Evolutionary conservation across 2,329 filamentous ascomycete species (phyloP), one percentile per base, ranked within the genome.

Genomic region (Colletotrichum tropicale): DNA sequence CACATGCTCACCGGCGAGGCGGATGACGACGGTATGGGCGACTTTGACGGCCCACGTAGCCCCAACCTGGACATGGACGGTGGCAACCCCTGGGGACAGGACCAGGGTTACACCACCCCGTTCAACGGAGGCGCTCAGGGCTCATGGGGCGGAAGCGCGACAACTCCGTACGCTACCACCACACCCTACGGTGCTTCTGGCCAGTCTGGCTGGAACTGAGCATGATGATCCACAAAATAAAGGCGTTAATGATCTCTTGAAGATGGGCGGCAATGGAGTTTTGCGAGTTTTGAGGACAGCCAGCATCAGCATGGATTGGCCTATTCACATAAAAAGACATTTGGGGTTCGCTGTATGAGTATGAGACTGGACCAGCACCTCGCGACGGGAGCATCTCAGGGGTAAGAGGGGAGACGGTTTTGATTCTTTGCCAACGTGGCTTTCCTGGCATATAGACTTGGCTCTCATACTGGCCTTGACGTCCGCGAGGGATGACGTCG

Each of bases 71-170:
- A 89, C 82, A 88, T 93, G 88, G 86, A 91, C 70, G 91, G 88
- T 24, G 88, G 87, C 70, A 88, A 87, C 24, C 88, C 88, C 30
- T 92, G 91, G 86, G 67, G 67, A 8, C 89, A 90, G 77, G 90
- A 90, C 58, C 90, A 92, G 74, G 94, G 93, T 43, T 94, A 91
- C 81, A 93, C 91, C 12, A 95, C 94, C 10, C 92, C 94, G 1
- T 94, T 93, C 80, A 88, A 85, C 78, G 87, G 86, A 26, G 91
- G 90, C 28, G 89, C 86, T 67, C 87, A 90, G 76, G 94, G 91
- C 81, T 87, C 91, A 21, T 96, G 94, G 91, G 93, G 93, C 21
- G 91, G 88, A 43, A 90, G 86, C 60, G 86, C 86, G 12, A 86
- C 86, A 5, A 88, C 87, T 13, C 87, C 87, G 2, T 89, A 88